Base-by-base conservation (phyloP, 495 filamentous ascomycete species). In the Stereocaulon alpinum region DNA sequence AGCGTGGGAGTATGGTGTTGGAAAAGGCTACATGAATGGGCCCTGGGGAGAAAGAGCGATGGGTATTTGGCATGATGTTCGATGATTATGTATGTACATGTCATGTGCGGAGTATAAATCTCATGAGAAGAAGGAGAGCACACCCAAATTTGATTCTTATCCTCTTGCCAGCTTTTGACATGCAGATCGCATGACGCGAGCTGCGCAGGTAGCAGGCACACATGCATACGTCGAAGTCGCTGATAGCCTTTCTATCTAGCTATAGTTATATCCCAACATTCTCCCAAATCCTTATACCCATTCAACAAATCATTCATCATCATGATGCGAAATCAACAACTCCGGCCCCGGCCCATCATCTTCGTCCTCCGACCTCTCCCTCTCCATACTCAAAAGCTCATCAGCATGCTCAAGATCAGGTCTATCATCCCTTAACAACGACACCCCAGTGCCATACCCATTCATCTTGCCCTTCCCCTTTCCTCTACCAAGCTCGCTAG, bases 271-370 rank as follows among this genome's bases (percentile, higher is more conserved):
- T 37, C 7, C 7, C 34, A 37, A 1, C 34, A 37, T 37, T 37
- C 7, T 12, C 34, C 34, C 5, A 37, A 37, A 37, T 10, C 9
- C 5, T 6, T 37, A 37, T 10, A 11, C 34, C 7, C 34, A 37
- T 37, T 2, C 22, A 24, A 2, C 18, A 12, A 1, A n/a, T 37
- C 29, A 18, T 37, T 34, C 30, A 12, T 52, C 45, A 20, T 64
- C 58, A 37, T 64, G 41, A 15, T 73, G 69, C 51, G 72, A 70
- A n/a, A 73, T 70, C 17, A 79, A 64, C 70, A 76, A 75, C 20
- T 76, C 72, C 37, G 75, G 76, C 67, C 77, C 76, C 9, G 76
- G 76, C 15, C 77, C 76, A 61, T 79, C 71, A 59, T 75, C 75
- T 30, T 78, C 70, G 27, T 67, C 73, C 14, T 75, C 76, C 17